These are phyloP conservation scores for Amaranthus cruentus DNA, from an alignment of 148 eudicot genomes.

Conservation along the genomic window DNA sequence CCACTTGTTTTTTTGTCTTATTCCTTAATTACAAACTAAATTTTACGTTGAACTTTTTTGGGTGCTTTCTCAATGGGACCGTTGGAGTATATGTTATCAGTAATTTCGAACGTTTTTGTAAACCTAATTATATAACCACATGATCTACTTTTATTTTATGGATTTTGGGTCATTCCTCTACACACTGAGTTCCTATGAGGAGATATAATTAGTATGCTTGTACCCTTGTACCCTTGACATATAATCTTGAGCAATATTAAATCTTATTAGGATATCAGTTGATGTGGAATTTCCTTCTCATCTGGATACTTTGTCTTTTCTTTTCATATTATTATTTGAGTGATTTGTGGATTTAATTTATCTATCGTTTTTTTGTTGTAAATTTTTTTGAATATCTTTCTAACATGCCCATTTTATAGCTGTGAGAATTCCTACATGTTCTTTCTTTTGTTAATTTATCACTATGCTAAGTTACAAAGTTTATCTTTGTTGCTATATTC, in stretches of 20 bases:
- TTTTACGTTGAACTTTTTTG: too few relatives aligned
- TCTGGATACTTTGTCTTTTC: background rate
- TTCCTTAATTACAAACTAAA: too few relatives aligned
- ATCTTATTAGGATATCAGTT: background rate
- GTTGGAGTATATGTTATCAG: too few relatives aligned
- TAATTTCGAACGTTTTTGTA: too few relatives aligned
- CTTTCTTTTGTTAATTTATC: background rate
- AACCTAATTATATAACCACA: too few relatives aligned
- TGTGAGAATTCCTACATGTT: too few relatives aligned
- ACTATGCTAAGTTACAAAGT: background rate
- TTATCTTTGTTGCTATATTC: background rate
- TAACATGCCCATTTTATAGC: too few relatives aligned
- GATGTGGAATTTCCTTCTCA: background rate
- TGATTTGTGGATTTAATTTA: background rate
- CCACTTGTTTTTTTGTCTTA: too few relatives aligned
- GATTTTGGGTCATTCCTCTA: background rate
- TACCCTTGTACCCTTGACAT: too few relatives aligned
- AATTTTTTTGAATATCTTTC: too few relatives aligned
- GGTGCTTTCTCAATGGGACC: too few relatives aligned
- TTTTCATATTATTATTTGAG: background rate
- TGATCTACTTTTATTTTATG: background rate
- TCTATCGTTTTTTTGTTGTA: background rate
- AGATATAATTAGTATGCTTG: background rate
- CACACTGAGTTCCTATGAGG: background rate
- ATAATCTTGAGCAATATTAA: background rate